phyloP scores from a whole-genome alignment of 192 early-diverging fungal genomes.

The Linnemannia exigua region DNA sequence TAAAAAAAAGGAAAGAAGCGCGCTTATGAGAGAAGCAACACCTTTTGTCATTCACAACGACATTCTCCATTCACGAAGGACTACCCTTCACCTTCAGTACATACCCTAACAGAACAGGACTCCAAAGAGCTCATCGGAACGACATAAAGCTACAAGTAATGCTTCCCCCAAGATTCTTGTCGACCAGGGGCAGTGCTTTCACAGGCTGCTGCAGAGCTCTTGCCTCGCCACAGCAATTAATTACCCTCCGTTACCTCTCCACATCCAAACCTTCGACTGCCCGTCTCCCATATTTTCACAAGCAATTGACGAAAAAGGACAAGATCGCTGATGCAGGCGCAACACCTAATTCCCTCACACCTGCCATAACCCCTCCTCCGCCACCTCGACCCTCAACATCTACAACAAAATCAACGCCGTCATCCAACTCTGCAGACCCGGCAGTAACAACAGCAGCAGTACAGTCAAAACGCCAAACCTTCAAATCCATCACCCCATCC shows the following conservation, averaged over 20 bases:
- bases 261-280: slow-evolving; percentile 6
- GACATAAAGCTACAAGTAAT: neutral
- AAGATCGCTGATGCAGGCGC: neutral
- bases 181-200: neutral
- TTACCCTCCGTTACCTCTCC: slow-evolving; percentile 15
- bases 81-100: neutral
- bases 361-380: neutral
- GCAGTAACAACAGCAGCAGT: neutral
- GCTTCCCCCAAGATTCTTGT: slow-evolving; percentile 12
- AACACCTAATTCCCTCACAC: slow-evolving; percentile 9
- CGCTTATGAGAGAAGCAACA: neutral
- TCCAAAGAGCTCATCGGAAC: neutral
- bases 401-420: neutral
- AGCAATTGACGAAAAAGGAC: slow-evolving; percentile 34
- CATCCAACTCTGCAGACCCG: too few relatives aligned
- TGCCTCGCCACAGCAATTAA: neutral
- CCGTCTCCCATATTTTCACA: slow-evolving; percentile 45
- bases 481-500: slow-evolving; percentile 44
- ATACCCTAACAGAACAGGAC: neutral
- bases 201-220: neutral
- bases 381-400: neutral
- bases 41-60: neutral
- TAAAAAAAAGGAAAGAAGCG: neutral
- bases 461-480: slow-evolving; percentile 37
- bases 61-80: neutral